Evolutionary conservation across 192 early-diverging fungal genomes (phyloP).

Genomic region (Linnemannia schmuckeri): DNA sequence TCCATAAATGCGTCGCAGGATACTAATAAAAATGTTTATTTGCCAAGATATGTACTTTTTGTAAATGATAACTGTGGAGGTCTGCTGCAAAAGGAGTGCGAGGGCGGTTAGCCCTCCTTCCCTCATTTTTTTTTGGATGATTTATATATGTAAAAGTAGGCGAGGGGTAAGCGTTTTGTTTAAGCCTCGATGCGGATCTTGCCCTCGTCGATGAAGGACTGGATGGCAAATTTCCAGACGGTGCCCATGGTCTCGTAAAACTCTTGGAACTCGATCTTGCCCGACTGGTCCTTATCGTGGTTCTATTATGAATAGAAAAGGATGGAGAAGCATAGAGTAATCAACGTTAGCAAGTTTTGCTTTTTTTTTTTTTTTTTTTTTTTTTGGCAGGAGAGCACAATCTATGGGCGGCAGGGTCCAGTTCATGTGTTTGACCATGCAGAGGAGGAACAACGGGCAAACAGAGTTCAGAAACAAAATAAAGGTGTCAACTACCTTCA

Average conservation of each 20-base stretch:
- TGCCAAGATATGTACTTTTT: too few relatives aligned
- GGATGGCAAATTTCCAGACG: conserved; percentile 49
- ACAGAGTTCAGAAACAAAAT: background rate
- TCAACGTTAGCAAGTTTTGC: background rate
- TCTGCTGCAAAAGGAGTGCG: too few relatives aligned
- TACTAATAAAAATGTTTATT: too few relatives aligned
- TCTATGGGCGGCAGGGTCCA: background rate
- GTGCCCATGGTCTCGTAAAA: conserved; percentile 43
- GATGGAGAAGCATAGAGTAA: background rate
- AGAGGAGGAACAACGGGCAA: background rate
- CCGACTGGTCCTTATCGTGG: conserved; percentile 26
- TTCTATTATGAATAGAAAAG: conserved; percentile 18
- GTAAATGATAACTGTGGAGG: too few relatives aligned
- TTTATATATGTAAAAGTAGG: too few relatives aligned
- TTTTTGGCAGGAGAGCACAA: too few relatives aligned
- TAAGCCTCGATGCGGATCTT: conserved; percentile 40
- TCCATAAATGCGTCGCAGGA: too few relatives aligned
- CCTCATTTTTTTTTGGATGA: too few relatives aligned
- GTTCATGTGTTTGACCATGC: background rate
- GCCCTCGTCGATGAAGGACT: conserved; percentile 53
- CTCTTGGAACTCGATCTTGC: conserved; percentile 32
- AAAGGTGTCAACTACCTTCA: conserved; percentile 26
- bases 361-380: too few relatives aligned
- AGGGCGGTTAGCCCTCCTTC: too few relatives aligned
- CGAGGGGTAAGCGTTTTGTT: background rate